phyloP scores from a whole-genome alignment of 257 asterid genomes.

The Mentha longifolia region DNA sequence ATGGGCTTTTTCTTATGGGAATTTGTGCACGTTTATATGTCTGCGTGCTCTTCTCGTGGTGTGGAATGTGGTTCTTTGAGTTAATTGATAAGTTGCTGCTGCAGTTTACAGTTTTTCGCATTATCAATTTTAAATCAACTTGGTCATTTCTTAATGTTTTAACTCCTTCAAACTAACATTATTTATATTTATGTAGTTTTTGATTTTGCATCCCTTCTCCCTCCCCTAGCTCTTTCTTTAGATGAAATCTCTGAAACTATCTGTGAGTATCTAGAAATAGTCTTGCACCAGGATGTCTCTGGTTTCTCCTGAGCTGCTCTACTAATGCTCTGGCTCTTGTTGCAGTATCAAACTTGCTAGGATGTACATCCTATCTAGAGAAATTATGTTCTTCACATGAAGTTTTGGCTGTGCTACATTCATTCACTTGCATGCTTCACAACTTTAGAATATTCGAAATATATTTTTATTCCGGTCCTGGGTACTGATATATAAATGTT shows the following conservation, averaged over 20 bases:
- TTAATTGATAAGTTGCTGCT: neutral
- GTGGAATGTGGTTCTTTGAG: neutral
- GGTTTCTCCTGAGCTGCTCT: neutral
- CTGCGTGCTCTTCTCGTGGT: neutral
- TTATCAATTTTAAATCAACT: neutral
- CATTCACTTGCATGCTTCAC: neutral
- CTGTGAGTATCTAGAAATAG: conserved; percentile 10
- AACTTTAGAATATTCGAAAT: neutral
- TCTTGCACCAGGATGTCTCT: neutral
- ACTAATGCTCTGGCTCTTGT: neutral
- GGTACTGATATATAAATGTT: neutral
- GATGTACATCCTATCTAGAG: neutral
- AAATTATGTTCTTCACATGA: neutral
- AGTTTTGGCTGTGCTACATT: neutral
- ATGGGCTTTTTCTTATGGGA: neutral
- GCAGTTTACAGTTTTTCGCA: neutral
- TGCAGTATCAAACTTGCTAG: neutral
- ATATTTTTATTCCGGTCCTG: neutral
- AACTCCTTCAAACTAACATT: conserved; percentile 11
- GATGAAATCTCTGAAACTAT: neutral
- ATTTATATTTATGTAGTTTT: neutral
- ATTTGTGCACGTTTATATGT: neutral
- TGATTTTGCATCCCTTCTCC: neutral
- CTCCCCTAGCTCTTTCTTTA: no score
- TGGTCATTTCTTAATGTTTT: conserved; percentile 3